These are phyloP conservation scores for Nymphaea colorata DNA, from an alignment of 164 flowering plant species.

Conservation along the genomic window DNA sequence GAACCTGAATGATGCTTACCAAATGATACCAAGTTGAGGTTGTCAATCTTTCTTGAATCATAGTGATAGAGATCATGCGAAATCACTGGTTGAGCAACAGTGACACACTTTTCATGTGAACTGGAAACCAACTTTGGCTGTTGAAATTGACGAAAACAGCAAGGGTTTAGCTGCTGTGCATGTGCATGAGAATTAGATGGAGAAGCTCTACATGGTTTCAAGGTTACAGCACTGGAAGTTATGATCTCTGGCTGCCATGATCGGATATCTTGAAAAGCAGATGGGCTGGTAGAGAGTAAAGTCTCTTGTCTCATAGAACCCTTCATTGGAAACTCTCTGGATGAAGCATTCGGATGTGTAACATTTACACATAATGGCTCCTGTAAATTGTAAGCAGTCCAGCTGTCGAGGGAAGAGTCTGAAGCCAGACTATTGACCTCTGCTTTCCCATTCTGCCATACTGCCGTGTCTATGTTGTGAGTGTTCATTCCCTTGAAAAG, in stretches of 20 bases:
- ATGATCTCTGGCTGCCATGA: neutral
- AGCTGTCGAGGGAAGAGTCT: neutral
- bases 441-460: neutral
- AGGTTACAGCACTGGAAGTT: neutral
- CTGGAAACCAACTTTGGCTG: neutral
- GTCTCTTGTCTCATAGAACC: neutral
- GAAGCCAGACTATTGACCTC: neutral
- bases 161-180: neutral
- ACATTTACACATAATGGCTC: neutral
- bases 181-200: neutral
- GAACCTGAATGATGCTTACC: neutral
- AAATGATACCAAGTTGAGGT: neutral
- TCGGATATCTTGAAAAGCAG: neutral
- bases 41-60: neutral
- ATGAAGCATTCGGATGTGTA: neutral
- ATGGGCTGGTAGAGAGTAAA: neutral
- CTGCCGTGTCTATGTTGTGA: neutral
- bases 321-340: neutral
- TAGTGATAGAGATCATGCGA: neutral
- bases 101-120: neutral
- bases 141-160: neutral
- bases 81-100: neutral
- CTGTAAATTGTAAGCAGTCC: neutral
- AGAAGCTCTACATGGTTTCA: neutral
- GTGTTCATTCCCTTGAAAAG: neutral